Evolutionary conservation across 1,139 yeast species (phyloP).

Genomic region (Suhomyces taliae): DNA sequence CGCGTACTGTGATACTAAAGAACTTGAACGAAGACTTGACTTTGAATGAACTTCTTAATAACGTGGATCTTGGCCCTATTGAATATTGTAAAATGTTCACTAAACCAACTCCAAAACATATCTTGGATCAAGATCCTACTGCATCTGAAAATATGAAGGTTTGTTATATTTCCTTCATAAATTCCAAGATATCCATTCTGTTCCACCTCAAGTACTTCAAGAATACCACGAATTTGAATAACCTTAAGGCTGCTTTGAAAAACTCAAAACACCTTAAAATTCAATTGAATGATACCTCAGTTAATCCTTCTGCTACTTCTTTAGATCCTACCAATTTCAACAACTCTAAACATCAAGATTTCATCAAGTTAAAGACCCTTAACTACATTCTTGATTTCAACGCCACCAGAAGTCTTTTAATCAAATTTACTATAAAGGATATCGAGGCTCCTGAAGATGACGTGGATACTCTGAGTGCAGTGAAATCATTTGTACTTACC

Average conservation of each 20-base stretch:
- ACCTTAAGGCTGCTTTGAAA: conserved; percentile 27
- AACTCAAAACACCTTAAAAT: conserved; percentile 34
- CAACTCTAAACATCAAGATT: conserved; percentile 29
- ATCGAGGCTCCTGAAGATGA: conserved; percentile 2
- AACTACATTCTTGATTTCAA: conserved; percentile 42
- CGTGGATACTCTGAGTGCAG: conserved; percentile 2
- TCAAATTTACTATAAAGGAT: conserved; percentile 18
- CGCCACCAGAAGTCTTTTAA: conserved; percentile 38
- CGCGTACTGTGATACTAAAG: conserved; percentile 40
- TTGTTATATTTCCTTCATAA: conserved; percentile 43
- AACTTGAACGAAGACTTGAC: conserved; percentile 30
- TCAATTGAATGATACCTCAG: conserved; percentile 26
- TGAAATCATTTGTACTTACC: conserved; percentile 19
- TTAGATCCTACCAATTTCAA: not conserved
- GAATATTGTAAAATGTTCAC: conserved; percentile 42
- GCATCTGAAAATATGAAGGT: conserved; percentile 20
- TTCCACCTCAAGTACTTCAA: conserved; percentile 38
- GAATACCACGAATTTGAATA: conserved; percentile 26
- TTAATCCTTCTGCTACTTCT: conserved; percentile 5
- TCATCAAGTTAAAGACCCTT: conserved; percentile 42
- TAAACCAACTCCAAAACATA: conserved; percentile 29
- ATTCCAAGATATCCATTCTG: conserved; percentile 34
- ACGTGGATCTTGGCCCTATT: conserved; percentile 45
- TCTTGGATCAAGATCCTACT: conserved; percentile 19
- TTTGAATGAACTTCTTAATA: conserved; percentile 33